Percentiles rank a stretch among this genome's conserved stretches.
These are phyloP conservation scores for Quercus lobata DNA, from an alignment of 331 rosid species.

Conservation along the genomic window DNA sequence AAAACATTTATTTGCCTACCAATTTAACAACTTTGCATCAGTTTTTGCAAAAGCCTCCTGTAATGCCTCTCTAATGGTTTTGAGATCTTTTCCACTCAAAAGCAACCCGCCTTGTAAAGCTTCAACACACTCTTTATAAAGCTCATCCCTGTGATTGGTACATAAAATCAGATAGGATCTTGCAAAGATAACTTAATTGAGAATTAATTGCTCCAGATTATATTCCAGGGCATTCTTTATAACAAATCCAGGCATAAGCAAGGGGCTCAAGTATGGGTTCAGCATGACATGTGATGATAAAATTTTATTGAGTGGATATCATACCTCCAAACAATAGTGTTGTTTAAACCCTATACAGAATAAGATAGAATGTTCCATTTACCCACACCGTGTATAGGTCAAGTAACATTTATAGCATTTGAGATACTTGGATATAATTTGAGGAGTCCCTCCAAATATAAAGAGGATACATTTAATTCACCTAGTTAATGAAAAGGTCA, in stretches of 20 bases:
- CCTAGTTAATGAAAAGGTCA: neutral
- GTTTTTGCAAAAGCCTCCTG: conserved; percentile 64
- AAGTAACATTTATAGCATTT: neutral
- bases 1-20: conserved; percentile 41
- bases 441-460: neutral
- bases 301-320: neutral
- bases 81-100: conserved; percentile 54
- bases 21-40: conserved; percentile 55
- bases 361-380: neutral
- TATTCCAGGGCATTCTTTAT: neutral
- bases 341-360: neutral
- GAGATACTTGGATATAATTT: neutral
- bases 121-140: conserved; percentile 78
- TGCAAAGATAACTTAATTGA: neutral
- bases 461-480: neutral
- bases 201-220: neutral
- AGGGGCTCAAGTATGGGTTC: neutral
- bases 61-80: conserved; percentile 57
- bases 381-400: neutral
- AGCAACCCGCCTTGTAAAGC: conserved; percentile 77
- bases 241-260: neutral
- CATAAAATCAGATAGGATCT: conserved; percentile 24
- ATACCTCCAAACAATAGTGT: neutral
- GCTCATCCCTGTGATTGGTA: conserved; percentile 65
- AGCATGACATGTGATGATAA: neutral